A percentile compares a stretch with the other conserved stretches of the same genome.
Evolutionary conservation across 139 green algal genomes (phyloP).

Genomic region (Pseudopediastrum boryanum): DNA sequence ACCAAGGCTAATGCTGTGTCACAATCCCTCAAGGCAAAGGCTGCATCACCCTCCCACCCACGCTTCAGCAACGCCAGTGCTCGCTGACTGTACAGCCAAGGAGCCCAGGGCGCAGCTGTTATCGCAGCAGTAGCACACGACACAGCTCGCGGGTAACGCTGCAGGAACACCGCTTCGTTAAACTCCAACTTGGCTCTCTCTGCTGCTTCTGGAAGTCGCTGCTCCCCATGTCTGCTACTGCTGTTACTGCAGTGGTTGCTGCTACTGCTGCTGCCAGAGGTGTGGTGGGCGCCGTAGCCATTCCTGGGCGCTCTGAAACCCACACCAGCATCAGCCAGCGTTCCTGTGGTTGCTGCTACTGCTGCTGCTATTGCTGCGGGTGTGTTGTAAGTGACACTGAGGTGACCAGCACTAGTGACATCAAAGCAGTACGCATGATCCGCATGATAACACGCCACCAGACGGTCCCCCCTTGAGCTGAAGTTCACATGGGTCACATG

Average conservation of each 20-base stretch:
- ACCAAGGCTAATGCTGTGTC: conserved; percentile 57
- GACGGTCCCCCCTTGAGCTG: conserved; percentile 36
- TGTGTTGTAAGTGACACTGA: not conserved
- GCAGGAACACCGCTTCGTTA: conserved; percentile 59
- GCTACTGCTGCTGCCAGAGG: not conserved
- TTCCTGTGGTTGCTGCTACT: not conserved
- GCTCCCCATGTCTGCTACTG: not conserved
- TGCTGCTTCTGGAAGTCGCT: conserved; percentile 45
- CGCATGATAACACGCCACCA: conserved; percentile 78
- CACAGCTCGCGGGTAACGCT: conserved; percentile 42
- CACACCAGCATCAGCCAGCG: not conserved
- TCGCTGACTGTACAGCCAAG: conserved; percentile 52
- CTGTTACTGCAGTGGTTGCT: conserved; percentile 7
- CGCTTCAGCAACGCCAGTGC: conserved; percentile 59
- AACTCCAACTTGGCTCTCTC: conserved; percentile 53
- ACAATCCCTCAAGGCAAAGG: conserved; percentile 61
- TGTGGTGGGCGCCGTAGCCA: not conserved
- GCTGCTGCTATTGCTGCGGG: not conserved
- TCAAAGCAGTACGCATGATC: conserved; percentile 86
- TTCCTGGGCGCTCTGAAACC: not conserved
- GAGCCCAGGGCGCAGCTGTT: conserved; percentile 43
- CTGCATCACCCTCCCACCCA: conserved; percentile 67
- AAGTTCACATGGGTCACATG: conserved; percentile 76
- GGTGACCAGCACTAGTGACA: conserved; percentile 35
- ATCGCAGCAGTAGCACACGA: conserved; percentile 59